Base-by-base conservation (phyloP, 495 filamentous ascomycete genomes). In the Hyaloscypha variabilis region DNA sequence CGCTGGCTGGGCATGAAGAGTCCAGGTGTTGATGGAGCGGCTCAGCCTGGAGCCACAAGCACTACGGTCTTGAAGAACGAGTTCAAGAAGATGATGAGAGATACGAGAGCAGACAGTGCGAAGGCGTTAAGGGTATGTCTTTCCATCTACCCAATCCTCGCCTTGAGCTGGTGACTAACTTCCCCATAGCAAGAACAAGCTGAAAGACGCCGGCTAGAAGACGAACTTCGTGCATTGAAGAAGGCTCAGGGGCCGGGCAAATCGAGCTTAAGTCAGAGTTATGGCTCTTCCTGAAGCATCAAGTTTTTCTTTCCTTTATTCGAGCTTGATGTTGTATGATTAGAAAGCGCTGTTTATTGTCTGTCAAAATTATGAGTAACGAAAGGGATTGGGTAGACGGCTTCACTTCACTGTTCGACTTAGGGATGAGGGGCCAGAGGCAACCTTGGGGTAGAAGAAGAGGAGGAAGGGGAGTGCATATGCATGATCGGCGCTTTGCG, bases 81-180 rank as follows among this genome's bases (percentile, higher is more conserved):
- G 74, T 94, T 94, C 74, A 91, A 91, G 81, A 93, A 92, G 80
- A 93, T 94, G 91, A 94, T 93, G 91, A 82, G 89, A 59, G 91
- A 93, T 68, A 90, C 88, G 63, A 86, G 90, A 55, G 81, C 83
- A 19, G 91, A 94, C 70, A 87, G 87, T 65, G 79, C 87, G 74
- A 91, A 83, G 78, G 79, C 83, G 58, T 72, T 93, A 42, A 88
- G 83, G 81, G 91, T 93, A 72, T 74, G 85, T 82, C 56, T 58
- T 42, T 8, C n/a, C n/a, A 57, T 58, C 36, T 56, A 24, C 13
- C 21, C 50, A 2, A 54, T 58, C 55, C 1, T 62, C 17, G 26
- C 24, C 19, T 19, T 25, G 5, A 19, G 34, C 49, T 17, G 31
- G 5, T 14, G 14, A 56, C 69, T 64, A 60, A 52, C 24, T 10